Percentiles rank a stretch among this genome's conserved stretches.
These are phyloP conservation scores for Diospyros lotus DNA, from an alignment of 148 eudicot genomes.

Conservation along the genomic window DNA sequence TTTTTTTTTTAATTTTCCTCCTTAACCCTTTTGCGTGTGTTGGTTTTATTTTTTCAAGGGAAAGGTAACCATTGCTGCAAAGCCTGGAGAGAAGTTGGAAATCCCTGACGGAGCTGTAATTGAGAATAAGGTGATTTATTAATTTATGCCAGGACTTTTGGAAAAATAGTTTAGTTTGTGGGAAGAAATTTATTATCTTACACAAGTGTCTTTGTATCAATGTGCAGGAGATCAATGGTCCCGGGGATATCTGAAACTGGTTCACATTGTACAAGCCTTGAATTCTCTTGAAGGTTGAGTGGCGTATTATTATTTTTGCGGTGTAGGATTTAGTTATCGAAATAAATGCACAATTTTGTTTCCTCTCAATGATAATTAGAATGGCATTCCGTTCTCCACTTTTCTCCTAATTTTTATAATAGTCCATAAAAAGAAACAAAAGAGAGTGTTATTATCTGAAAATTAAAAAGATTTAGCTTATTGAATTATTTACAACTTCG, in stretches of 20 bases:
- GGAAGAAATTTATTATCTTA: background rate
- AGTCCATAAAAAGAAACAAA: too few relatives aligned
- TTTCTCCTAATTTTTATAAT: too few relatives aligned
- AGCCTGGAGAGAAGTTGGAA: constrained; percentile 73
- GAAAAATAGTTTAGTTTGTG: background rate
- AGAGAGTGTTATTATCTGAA: too few relatives aligned
- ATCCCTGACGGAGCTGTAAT: constrained; percentile 82
- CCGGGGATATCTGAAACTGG: constrained; percentile 45
- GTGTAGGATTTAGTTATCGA: background rate
- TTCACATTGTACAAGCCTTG: background rate
- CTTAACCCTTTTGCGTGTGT: background rate
- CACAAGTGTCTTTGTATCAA: background rate
- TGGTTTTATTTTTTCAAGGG: constrained; percentile 42
- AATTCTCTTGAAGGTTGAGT: constrained; percentile 7
- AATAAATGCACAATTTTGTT: constrained; percentile 3
- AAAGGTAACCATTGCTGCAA: constrained; percentile 64
- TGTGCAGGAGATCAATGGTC: constrained; percentile 64
- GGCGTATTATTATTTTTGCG: constrained; percentile 6
- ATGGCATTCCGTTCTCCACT: too few relatives aligned
- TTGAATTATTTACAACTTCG: too few relatives aligned
- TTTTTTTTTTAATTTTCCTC: background rate
- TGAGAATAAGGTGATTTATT: constrained; percentile 60
- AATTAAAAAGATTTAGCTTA: background rate
- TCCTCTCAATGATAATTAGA: background rate
- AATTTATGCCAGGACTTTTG: background rate